Percentiles rank a stretch among this genome's conserved stretches.
phyloP scores from a whole-genome alignment of 768 basidiomycete genomes.

The Termitomyces eurrhizus region DNA sequence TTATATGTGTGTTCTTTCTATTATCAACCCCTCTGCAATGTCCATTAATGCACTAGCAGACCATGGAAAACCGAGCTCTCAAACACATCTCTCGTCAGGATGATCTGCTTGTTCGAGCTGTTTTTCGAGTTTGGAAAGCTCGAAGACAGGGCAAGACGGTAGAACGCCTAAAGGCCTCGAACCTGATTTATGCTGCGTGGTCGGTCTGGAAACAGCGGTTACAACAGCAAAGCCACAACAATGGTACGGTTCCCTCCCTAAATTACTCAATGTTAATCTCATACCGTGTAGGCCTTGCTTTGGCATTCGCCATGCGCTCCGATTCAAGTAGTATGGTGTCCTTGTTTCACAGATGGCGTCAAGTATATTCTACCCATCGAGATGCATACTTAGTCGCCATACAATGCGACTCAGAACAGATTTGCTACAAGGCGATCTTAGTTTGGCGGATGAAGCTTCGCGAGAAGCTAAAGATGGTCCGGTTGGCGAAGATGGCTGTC shows the following conservation, averaged over 20 bases:
- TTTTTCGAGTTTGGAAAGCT: conserved; percentile 65
- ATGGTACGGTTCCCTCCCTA: conserved; percentile 35
- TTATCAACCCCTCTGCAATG: background rate
- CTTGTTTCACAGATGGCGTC: conserved; percentile 44
- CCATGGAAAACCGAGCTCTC: conserved; percentile 49
- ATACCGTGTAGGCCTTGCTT: conserved; percentile 37
- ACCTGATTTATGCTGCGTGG: conserved; percentile 45
- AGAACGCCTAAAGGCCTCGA: conserved; percentile 44
- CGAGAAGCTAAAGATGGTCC: conserved; percentile 41
- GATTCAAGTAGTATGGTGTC: conserved; percentile 34
- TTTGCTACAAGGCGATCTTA: conserved; percentile 39
- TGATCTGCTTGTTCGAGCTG: conserved; percentile 51
- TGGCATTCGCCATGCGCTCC: conserved; percentile 44
- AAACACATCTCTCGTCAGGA: conserved; percentile 58
- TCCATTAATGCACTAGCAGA: conserved; percentile 29
- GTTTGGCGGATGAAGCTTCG: conserved; percentile 57
- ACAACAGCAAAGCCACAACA: conserved; percentile 31
- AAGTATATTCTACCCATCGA: conserved; percentile 37
- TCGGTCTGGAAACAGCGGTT: conserved; percentile 47
- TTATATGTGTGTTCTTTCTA: conserved; percentile 40
- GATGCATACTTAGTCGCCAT: conserved; percentile 46
- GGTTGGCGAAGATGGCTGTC: conserved; percentile 52
- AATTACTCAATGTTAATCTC: background rate
- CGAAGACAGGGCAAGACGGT: conserved; percentile 59
- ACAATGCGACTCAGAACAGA: conserved; percentile 40